Conservation (phyloP, 306 rosid species). For the Cicer judaicum region DNA sequence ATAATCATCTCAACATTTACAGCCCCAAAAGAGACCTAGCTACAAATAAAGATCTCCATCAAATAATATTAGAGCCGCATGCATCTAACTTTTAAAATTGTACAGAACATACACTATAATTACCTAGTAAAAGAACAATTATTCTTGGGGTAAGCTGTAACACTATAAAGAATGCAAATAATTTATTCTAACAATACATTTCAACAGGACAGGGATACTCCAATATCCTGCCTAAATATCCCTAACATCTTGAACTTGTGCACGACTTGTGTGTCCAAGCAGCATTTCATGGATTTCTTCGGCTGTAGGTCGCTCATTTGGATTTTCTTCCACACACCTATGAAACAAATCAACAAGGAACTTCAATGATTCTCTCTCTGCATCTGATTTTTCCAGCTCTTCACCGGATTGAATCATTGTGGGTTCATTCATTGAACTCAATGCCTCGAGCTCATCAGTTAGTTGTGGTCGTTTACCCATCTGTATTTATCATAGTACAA, state of each 20-base stretch:
- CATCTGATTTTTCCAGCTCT: conserved; percentile 54
- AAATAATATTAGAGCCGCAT: conserved; percentile 48
- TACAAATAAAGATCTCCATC: conserved; percentile 51
- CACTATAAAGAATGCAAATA: conserved; percentile 32
- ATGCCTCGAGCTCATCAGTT: conserved; percentile 66
- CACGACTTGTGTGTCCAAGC: conserved; percentile 46
- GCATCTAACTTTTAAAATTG: conserved; percentile 33
- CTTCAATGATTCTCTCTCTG: conserved; percentile 45
- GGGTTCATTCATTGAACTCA: conserved; percentile 57
- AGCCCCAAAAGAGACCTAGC: conserved; percentile 40
- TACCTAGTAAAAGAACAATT: conserved; percentile 38
- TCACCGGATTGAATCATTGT: conserved; percentile 65
- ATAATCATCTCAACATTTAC: conserved; percentile 29
- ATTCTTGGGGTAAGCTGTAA: conserved; percentile 27
- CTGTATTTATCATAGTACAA: conserved; percentile 22
- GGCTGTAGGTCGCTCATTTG: conserved; percentile 75
- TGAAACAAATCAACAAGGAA: conserved; percentile 79
- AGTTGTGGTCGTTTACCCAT: conserved; percentile 59
- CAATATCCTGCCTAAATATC: conserved; percentile 47
- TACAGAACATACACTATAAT: conserved; percentile 42
- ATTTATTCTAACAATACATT: conserved; percentile 33
- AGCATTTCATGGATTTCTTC: conserved; percentile 67
- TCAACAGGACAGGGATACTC: conserved; percentile 32
- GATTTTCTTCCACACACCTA: conserved; percentile 71
- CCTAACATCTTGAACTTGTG: conserved; percentile 48